Evolutionary conservation across 106 monocot genomes (phyloP).

Genomic region (Dioscorea zingiberensis): DNA sequence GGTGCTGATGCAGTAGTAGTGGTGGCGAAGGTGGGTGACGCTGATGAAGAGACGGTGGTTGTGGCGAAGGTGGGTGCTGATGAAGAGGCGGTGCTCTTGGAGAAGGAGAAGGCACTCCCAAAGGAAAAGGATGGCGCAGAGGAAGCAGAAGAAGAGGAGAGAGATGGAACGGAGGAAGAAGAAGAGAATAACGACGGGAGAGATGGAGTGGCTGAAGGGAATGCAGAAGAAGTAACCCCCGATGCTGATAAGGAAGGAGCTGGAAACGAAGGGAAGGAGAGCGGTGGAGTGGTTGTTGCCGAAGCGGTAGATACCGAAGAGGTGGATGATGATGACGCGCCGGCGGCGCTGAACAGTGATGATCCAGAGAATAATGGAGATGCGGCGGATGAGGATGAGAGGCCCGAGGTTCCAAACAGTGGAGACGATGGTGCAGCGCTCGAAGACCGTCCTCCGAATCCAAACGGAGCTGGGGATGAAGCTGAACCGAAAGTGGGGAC

Average conservation of each 20-base stretch:
- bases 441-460: not conserved
- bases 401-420: not conserved
- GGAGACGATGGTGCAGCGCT: not conserved
- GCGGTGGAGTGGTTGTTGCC: not conserved
- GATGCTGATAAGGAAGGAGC: not conserved
- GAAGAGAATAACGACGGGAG: not conserved
- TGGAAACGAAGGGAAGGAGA: not conserved
- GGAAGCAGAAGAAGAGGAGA: not conserved
- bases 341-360: not conserved
- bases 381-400: constrained; percentile 2
- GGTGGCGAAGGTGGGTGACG: not conserved
- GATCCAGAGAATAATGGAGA: not conserved
- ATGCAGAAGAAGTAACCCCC: no score
- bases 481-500: not conserved
- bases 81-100: not conserved
- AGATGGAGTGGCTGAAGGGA: not conserved
- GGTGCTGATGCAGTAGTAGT: no score
- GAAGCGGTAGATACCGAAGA: not conserved
- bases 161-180: not conserved
- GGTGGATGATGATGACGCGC: not conserved
- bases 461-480: not conserved
- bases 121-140: not conserved
- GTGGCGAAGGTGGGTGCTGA: not conserved
- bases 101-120: not conserved
- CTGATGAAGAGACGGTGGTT: not conserved